Base-by-base conservation (phyloP, 495 filamentous ascomycete species). In the Amorphotheca resinae region DNA sequence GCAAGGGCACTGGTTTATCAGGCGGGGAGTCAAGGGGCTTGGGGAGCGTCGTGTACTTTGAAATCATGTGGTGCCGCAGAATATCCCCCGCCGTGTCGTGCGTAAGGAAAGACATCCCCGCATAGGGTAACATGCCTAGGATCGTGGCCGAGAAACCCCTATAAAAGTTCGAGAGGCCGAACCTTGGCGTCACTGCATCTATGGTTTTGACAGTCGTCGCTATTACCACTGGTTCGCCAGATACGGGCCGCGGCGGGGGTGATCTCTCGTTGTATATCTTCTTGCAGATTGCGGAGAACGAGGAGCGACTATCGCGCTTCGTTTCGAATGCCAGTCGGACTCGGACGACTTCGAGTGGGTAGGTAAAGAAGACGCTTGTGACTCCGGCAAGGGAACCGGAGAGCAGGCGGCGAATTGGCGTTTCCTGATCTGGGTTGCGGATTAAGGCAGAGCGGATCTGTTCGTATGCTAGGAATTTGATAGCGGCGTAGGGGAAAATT, bases 401-500 rank as follows among this genome's bases (percentile, higher is more conserved):
- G 15, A 84, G 51, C 26, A 96, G 70, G 15, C 91, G 74, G 14
- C 91, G 80, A 23, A 82, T 55, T 1, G 79, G 68, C 0, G 88
- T 94, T 59, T 98, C 91, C 32, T 93, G 73, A 11, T 79, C 68
- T 23, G 64, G 69, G 4, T 63, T 65, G 7, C 66, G 68, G 38
- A 98, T 96, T 1, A 95, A 44, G 9, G 79, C 50, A 9, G 77
- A 70, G 17, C 91, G 82, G 44, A 94, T 80, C 57, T 98, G 91
- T 62, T 98, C 91, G 61, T 98, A 98, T 17, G 91, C 87, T 32
- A 96, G 71, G 62, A 98, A 98, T 52, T 96, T 98, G 63, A 95
- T 93, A 11, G 82, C 87, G 9, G 88, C 91, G 59, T 98, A 98
- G 5, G 91, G 91, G 58, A 95, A 98, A 48, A 98, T 94, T 44